Conservation (phyloP, 2,329 filamentous ascomycete genomes). For the Monosporascus sp. region DNA sequence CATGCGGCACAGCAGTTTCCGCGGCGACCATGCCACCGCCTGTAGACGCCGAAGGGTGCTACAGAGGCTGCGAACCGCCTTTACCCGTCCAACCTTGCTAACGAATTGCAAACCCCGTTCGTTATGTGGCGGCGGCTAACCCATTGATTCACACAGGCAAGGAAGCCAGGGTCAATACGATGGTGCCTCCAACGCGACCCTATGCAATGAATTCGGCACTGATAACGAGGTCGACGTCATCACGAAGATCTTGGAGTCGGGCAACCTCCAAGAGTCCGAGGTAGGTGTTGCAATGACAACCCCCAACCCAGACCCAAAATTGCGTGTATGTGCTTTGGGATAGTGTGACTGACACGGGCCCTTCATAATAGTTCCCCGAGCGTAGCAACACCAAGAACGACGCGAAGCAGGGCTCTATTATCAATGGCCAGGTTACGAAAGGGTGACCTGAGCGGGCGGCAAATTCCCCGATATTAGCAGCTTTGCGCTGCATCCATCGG, state of each 20-base stretch:
- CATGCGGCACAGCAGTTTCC: slow-evolving; percentile 2
- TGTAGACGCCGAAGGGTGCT: slow-evolving; percentile 5
- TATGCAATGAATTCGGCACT: slow-evolving; percentile 87
- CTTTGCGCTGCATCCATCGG: not conserved
- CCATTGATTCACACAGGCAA: slow-evolving; percentile 52
- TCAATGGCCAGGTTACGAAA: slow-evolving; percentile 41
- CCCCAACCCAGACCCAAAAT: not conserved
- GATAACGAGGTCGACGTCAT: slow-evolving; percentile 74
- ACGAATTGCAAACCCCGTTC: not conserved
- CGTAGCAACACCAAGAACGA: slow-evolving; percentile 52
- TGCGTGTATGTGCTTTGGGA: not conserved
- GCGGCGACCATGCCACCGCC: not conserved
- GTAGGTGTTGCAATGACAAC: slow-evolving; percentile 29
- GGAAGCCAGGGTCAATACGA: slow-evolving; percentile 78
- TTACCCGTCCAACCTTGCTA: not conserved
- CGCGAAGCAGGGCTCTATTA: slow-evolving; percentile 37
- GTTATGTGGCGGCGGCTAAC: slow-evolving; percentile 10
- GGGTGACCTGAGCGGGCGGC: no score
- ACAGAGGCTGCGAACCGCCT: not conserved
- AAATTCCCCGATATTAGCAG: not conserved
- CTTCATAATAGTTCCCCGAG: slow-evolving; percentile 39
- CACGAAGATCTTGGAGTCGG: slow-evolving; percentile 73
- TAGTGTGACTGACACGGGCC: slow-evolving; percentile 1
- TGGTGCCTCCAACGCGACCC: slow-evolving; percentile 63
- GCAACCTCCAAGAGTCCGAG: slow-evolving; percentile 58